These are phyloP conservation scores for Globisporangium apiculatum DNA, from an alignment of 352 stramenopile species.

Conservation along the genomic window DNA sequence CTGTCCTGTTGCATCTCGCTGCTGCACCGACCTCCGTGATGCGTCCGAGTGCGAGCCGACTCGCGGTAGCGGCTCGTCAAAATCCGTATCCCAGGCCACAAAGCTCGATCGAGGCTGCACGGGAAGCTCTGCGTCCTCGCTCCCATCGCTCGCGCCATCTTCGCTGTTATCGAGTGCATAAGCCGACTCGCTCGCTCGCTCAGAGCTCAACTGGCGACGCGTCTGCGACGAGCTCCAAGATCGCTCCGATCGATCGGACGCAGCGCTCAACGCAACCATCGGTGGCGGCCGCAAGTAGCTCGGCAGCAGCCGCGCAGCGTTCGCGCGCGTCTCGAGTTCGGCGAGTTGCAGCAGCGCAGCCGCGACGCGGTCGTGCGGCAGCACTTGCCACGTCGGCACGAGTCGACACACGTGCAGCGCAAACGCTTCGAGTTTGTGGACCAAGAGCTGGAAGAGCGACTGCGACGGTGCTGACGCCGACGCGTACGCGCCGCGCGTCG, in stretches of 20 bases:
- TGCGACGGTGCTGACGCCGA: conserved; percentile 16
- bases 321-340: conserved; percentile 43
- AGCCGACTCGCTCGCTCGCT: background rate
- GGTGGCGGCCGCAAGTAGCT: conserved; percentile 32
- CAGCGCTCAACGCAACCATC: background rate
- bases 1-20: too few relatives aligned
- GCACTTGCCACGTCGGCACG: conserved; percentile 43
- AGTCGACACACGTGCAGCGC: conserved; percentile 27
- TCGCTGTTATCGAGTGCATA: background rate
- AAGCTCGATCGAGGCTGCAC: conserved; percentile 5
- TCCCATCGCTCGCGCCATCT: background rate
- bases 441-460: conserved; percentile 48
- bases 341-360: conserved; percentile 44
- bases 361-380: conserved; percentile 47
- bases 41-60: too few relatives aligned
- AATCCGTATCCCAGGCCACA: conserved; percentile 1
- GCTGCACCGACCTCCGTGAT: too few relatives aligned
- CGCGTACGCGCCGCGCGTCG: conserved; percentile 2
- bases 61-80: background rate
- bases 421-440: conserved; percentile 50
- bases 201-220: background rate
- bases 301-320: conserved; percentile 46
- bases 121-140: background rate
- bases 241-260: background rate
- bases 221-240: background rate